These are phyloP conservation scores for Tetratostichococcus sp. DNA, from an alignment of 139 green algal species.

Conservation along the genomic window DNA sequence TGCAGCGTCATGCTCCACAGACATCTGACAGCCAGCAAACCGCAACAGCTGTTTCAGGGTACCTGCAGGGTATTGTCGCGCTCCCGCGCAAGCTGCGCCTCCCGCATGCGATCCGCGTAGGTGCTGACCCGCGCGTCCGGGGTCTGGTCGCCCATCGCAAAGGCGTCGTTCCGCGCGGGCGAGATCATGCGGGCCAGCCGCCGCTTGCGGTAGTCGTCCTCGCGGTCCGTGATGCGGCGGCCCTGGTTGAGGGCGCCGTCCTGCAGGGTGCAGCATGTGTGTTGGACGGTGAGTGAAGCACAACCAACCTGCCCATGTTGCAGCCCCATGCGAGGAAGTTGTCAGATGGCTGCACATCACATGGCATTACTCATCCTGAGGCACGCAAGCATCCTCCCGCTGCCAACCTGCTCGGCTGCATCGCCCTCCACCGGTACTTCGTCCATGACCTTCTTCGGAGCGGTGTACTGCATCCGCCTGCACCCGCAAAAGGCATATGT, in stretches of 20 bases:
- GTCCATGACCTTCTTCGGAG: conserved; percentile 61
- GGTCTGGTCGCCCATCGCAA: conserved; percentile 81
- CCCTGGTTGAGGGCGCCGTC: not conserved
- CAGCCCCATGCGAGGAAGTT: too few species aligned
- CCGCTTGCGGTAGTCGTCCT: conserved; percentile 85
- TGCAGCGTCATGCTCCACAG: too few species aligned
- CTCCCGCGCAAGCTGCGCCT: conserved; percentile 76
- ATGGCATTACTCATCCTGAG: too few species aligned
- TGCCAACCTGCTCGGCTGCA: conserved; percentile 19
- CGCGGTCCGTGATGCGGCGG: conserved; percentile 76
- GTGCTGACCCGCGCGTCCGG: conserved; percentile 70
- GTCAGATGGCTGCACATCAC: too few species aligned
- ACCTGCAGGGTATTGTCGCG: conserved; percentile 82
- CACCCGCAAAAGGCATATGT: conserved; percentile 1
- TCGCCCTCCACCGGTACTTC: conserved; percentile 59
- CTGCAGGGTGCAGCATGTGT: not conserved
- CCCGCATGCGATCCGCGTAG: conserved; percentile 89
- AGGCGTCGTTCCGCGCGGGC: conserved; percentile 86
- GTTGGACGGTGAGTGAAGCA: not conserved
- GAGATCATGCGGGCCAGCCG: conserved; percentile 81
- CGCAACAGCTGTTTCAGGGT: not conserved
- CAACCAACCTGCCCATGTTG: too few species aligned
- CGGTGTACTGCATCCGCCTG: conserved; percentile 76
- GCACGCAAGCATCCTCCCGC: too few species aligned
- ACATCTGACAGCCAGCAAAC: too few species aligned